Conservation (phyloP, 192 early-diverging fungal genomes). For the Linnemannia zychae region DNA sequence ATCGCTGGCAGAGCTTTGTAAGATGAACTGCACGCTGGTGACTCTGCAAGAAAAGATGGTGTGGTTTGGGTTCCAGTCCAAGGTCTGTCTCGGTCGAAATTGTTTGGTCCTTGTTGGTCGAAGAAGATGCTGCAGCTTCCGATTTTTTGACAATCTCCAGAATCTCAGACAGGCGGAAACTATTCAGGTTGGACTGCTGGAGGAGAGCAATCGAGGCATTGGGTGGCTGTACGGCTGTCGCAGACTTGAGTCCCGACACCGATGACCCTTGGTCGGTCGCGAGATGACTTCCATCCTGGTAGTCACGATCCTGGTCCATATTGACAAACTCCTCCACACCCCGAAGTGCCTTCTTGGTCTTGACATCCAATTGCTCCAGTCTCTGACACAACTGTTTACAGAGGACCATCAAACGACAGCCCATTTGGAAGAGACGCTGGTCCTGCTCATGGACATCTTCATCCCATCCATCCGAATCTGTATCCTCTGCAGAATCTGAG, state of each 20-base stretch:
- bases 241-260: conserved; percentile 12
- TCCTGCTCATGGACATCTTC: conserved; percentile 61
- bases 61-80: conserved; percentile 36
- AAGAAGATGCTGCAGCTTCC: background rate
- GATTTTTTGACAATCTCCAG: conserved; percentile 50
- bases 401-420: conserved; percentile 70
- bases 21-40: conserved; percentile 56
- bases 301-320: conserved; percentile 2
- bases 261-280: conserved; percentile 10
- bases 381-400: conserved; percentile 60
- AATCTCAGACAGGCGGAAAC: conserved; percentile 56
- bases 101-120: conserved; percentile 4
- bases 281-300: conserved; percentile 24
- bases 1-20: conserved; percentile 60
- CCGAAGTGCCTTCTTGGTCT: conserved; percentile 35
- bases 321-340: conserved; percentile 40
- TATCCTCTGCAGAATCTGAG: conserved; percentile 34
- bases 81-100: conserved; percentile 27
- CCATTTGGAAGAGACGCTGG: conserved; percentile 78
- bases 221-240: conserved; percentile 19
- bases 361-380: conserved; percentile 60
- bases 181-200: conserved; percentile 69
- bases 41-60: conserved; percentile 44
- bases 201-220: conserved; percentile 59
- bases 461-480: conserved; percentile 63